Conservation (phyloP, 2,329 filamentous ascomycete genomes). For the Hymenoscyphus scutula region DNA sequence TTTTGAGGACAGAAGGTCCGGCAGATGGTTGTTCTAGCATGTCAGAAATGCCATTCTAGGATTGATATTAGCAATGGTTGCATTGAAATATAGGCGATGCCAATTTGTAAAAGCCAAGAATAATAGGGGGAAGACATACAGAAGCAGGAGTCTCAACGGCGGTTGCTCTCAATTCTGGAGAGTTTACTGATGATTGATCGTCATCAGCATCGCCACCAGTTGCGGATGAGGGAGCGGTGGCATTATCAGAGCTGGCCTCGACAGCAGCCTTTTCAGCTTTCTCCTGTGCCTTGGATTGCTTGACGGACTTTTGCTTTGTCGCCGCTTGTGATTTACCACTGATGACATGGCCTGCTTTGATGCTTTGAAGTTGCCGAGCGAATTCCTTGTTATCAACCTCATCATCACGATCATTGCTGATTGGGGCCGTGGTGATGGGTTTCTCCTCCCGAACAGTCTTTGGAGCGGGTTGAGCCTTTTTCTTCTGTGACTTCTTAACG, state of each 20-base stretch:
- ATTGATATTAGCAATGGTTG: background rate
- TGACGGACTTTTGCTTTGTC: constrained; percentile 56
- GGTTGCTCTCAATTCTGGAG: constrained; percentile 58
- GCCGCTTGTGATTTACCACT: constrained; percentile 51
- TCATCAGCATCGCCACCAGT: constrained; percentile 76
- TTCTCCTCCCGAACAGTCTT: constrained; percentile 15
- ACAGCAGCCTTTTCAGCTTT: constrained; percentile 46
- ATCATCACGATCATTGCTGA: constrained; percentile 37
- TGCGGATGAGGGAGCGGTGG: constrained; percentile 65
- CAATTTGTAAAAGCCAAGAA: background rate
- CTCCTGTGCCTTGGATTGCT: constrained; percentile 63
- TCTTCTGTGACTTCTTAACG: constrained; percentile 25
- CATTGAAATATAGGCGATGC: background rate
- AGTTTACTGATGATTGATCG: constrained; percentile 68
- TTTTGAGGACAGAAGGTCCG: constrained; percentile 72
- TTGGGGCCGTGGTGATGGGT: constrained; percentile 8
- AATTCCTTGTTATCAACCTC: constrained; percentile 73
- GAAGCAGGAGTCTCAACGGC: constrained; percentile 39
- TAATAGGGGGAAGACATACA: constrained; percentile 28
- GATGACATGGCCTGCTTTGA: constrained; percentile 63
- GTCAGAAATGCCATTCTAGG: constrained; percentile 66
- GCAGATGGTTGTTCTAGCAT: constrained; percentile 77
- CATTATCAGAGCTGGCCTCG: constrained; percentile 42
- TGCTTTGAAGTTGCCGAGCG: constrained; percentile 67
- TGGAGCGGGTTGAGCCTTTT: constrained; percentile 21